phyloP scores from a whole-genome alignment of 2,329 filamentous ascomycete genomes.

The Claviceps humidiphila region DNA sequence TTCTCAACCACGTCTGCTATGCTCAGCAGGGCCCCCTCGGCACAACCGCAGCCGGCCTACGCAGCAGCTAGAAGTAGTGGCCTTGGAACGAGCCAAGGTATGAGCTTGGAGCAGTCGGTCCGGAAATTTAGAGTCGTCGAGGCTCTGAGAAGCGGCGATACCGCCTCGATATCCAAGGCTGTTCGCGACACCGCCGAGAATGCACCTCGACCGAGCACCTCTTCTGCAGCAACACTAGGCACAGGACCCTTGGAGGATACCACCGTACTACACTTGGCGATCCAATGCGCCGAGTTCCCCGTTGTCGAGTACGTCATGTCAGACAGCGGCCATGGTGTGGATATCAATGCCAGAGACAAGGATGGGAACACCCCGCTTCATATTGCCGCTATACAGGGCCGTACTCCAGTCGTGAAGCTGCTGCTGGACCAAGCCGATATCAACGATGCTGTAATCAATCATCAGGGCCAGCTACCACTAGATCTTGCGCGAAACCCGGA shows the following conservation, averaged over 20 bases:
- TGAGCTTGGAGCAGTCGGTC: conserved; percentile 79
- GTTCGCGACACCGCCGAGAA: conserved; percentile 53
- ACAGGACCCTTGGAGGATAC: conserved; percentile 57
- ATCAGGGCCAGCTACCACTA: conserved; percentile 70
- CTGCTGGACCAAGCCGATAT: conserved; percentile 71
- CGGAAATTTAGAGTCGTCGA: conserved; percentile 91
- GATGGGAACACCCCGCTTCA: conserved; percentile 93
- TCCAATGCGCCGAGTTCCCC: conserved; percentile 85
- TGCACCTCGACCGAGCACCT: conserved; percentile 41
- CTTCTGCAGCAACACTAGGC: conserved; percentile 33
- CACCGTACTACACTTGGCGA: conserved; percentile 80
- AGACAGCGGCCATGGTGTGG: conserved; percentile 50
- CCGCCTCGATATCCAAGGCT: conserved; percentile 73
- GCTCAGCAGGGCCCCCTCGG: conserved; percentile 28
- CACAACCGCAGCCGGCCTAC: conserved; percentile 11
- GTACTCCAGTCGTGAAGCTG: conserved; percentile 66
- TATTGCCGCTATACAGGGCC: conserved; percentile 70
- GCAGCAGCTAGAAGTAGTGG: conserved; percentile 16
- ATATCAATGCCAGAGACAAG: conserved; percentile 81
- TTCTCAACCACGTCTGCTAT: conserved; percentile 30
- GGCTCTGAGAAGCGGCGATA: conserved; percentile 80
- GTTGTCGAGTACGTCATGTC: conserved; percentile 94
- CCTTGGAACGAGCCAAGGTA: conserved; percentile 28
- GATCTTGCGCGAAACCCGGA: conserved; percentile 86
- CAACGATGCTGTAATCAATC: conserved; percentile 80